phyloP scores from a whole-genome alignment of 257 asterid species.

The Rhazya stricta region DNA sequence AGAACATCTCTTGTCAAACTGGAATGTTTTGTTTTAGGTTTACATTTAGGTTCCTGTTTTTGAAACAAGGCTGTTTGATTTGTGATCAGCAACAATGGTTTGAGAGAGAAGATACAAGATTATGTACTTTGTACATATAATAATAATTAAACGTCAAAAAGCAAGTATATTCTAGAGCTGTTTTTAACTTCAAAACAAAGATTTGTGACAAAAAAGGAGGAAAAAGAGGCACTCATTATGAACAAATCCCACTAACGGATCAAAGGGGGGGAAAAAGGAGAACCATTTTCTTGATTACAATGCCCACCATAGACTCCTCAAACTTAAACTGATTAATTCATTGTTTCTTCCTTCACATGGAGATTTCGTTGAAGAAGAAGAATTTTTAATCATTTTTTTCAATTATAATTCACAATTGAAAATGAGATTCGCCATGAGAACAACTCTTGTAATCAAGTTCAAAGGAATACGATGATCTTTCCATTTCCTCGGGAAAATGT shows the following conservation, averaged over 20 bases:
- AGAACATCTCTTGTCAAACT: background rate
- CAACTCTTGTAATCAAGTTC: too few relatives aligned
- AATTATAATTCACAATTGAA: too few relatives aligned
- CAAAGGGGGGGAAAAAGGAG: background rate
- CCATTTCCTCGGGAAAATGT: background rate
- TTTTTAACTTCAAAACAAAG: conserved; percentile 5
- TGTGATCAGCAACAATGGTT: background rate
- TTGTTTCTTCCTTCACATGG: background rate
- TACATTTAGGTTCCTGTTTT: too few relatives aligned
- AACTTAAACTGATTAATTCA: background rate
- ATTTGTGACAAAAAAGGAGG: background rate
- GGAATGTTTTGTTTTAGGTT: background rate
- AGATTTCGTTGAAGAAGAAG: background rate
- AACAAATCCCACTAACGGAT: conserved; percentile 4
- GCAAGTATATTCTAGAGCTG: background rate
- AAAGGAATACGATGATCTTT: too few relatives aligned
- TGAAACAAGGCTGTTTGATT: too few relatives aligned
- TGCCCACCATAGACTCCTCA: conserved; percentile 3
- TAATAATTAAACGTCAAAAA: too few relatives aligned
- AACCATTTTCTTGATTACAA: background rate
- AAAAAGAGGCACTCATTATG: background rate
- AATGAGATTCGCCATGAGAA: too few relatives aligned
- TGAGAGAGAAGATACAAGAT: background rate
- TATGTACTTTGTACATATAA: background rate
- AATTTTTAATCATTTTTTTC: background rate